phyloP scores from a whole-genome alignment of 164 flowering plant genomes.

The Echeveria elegans region DNA sequence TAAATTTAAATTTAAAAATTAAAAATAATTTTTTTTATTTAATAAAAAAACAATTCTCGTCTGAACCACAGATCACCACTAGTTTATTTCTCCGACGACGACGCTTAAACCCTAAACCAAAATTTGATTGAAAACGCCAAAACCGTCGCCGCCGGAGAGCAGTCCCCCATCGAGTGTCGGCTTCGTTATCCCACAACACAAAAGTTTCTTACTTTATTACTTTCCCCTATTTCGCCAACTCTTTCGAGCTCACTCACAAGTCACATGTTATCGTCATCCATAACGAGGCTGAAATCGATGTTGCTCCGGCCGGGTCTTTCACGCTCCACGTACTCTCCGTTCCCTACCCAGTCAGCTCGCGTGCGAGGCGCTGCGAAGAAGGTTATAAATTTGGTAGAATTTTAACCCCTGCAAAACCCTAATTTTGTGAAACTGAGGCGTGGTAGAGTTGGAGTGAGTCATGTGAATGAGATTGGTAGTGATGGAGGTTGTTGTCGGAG shows the following conservation, averaged over 20 bases:
- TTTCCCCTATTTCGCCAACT: not conserved
- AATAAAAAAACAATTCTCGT: no score
- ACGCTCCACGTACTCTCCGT: not conserved
- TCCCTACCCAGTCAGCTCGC: not conserved
- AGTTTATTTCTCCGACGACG: not conserved
- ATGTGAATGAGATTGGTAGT: not conserved
- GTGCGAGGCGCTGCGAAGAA: not conserved
- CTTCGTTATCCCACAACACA: not conserved
- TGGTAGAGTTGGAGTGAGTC: not conserved
- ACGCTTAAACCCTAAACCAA: not conserved
- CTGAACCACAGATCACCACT: no score
- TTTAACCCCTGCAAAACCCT: constrained; percentile 9
- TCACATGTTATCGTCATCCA: not conserved
- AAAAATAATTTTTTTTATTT: no score
- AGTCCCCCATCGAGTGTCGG: not conserved
- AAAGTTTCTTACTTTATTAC: not conserved
- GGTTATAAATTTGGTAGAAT: not conserved
- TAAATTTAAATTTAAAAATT: no score
- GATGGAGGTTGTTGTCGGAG: no score
- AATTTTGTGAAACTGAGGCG: constrained; percentile 6
- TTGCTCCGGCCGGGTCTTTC: not conserved
- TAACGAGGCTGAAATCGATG: not conserved
- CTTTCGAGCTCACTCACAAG: not conserved
- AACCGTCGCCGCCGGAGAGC: not conserved
- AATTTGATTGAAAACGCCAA: not conserved